These are phyloP conservation scores for Viola pubescens DNA, from an alignment of 441 rosid species.

Conservation along the genomic window DNA sequence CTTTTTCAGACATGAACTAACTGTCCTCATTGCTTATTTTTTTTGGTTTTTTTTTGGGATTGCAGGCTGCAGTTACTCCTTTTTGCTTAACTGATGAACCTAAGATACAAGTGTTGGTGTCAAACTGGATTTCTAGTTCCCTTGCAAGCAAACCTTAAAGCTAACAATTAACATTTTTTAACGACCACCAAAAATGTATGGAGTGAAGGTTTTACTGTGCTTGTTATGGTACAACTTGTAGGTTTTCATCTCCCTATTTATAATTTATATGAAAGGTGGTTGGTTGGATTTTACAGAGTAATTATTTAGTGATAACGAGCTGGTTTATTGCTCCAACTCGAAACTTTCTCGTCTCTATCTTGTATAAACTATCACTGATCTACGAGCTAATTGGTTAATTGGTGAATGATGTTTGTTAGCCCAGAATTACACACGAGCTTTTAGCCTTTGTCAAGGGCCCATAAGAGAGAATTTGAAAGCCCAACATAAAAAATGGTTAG, in stretches of 20 bases:
- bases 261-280: background rate
- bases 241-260: background rate
- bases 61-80: constrained; percentile 26
- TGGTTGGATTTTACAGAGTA: background rate
- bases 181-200: background rate
- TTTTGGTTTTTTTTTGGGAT: background rate
- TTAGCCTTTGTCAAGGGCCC: too few species aligned
- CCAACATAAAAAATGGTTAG: too few species aligned
- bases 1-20: background rate
- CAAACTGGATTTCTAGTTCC: constrained; percentile 23
- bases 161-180: background rate
- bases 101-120: constrained; percentile 13
- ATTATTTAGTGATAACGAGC: background rate
- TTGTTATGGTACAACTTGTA: too few species aligned
- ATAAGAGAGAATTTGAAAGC: too few species aligned
- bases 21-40: background rate
- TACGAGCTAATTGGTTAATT: too few species aligned
- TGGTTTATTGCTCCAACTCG: too few species aligned
- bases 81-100: constrained; percentile 6
- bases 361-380: too few species aligned
- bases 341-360: too few species aligned
- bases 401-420: too few species aligned
- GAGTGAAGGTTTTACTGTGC: background rate
- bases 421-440: too few species aligned
- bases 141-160: background rate